phyloP scores from a whole-genome alignment of 345 rosid species.

The Citrus unshiu region DNA sequence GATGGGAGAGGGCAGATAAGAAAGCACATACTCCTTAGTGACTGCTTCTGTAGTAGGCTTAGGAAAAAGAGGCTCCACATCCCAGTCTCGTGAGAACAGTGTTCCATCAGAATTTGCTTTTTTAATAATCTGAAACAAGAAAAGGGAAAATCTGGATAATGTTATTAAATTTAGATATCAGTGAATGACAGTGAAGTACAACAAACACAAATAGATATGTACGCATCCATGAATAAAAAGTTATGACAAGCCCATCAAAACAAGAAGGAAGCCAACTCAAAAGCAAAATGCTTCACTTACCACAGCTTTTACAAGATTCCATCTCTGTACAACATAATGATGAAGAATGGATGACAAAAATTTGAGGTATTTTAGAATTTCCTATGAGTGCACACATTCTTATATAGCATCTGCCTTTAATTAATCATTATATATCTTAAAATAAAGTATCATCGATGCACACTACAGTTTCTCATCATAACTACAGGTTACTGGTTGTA shows the following conservation, averaged over 20 bases:
- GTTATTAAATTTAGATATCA: background rate
- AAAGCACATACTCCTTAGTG: slow-evolving; percentile 49
- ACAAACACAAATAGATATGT: background rate
- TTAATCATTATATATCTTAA: background rate
- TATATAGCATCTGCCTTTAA: background rate
- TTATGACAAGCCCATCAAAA: slow-evolving; percentile 6
- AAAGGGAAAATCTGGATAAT: slow-evolving; percentile 3
- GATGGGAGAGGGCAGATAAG: background rate
- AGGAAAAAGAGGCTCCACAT: slow-evolving; percentile 72
- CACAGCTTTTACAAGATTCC: background rate
- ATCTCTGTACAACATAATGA: background rate
- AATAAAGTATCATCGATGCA: background rate
- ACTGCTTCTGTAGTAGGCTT: slow-evolving; percentile 38
- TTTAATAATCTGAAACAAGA: slow-evolving; percentile 53
- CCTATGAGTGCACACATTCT: background rate
- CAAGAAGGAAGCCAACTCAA: background rate
- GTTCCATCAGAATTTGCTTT: slow-evolving; percentile 70
- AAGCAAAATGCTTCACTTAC: background rate
- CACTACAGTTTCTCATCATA: background rate
- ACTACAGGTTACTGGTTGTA: background rate
- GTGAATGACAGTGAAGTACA: background rate
- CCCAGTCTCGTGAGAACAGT: slow-evolving; percentile 74
- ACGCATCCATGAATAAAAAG: background rate
- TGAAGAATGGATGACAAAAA: background rate
- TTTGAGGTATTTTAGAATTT: background rate